Evolutionary conservation across 1,284 basidiomycete species (phyloP), one percentile per base, ranked within the genome.

Genomic region (Schizophyllum amplum): DNA sequence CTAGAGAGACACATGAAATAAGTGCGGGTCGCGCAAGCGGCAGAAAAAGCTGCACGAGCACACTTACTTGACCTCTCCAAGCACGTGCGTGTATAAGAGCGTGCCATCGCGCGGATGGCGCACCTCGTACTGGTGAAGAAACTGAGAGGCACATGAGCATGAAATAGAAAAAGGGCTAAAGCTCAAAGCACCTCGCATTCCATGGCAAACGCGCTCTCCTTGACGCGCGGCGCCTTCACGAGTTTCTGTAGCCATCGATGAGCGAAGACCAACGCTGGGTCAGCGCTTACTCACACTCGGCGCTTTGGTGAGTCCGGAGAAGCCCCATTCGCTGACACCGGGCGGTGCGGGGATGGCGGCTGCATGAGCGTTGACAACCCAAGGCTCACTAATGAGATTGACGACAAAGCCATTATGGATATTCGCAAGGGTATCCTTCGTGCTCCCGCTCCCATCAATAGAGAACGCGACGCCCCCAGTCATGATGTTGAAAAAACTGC

Each of bases 331-430:
- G 55, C 79, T 76, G 4, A 85, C 72, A 0, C 75, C 75, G 0
- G 72, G 67, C 0, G 87, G 87, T 0, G 82, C 70, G 59, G 88
- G 79, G 23, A 87, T 76, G 2, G 79, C 69, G 1, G 80, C 77
- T 52, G 73, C 75, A 61, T 89, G 88, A 0, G 86, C 80, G 1
- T 85, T 81, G 60, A 84, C 79, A 15, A 86, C 61, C 68, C 83
- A 88, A 0, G 84, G 75, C 64, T 87, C 86, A 53, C 84, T 86
- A 66, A 90, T 86, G 61, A 90, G 84, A 61, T 82, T 85, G 20
- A 86, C 81, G 1, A 80, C 82, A 63, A 89, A 90, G 0, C 67
- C 72, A 56, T 82, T 71, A 58, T 72, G 74, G 63, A 89, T 83
- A 59, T 89, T 89, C 13, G 67, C 68, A 4, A 73, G 68, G 0